Percentiles rank a stretch among this genome's conserved stretches.
These are phyloP conservation scores for Fusarium palustre DNA, from an alignment of 2,329 filamentous ascomycete genomes.

Conservation along the genomic window DNA sequence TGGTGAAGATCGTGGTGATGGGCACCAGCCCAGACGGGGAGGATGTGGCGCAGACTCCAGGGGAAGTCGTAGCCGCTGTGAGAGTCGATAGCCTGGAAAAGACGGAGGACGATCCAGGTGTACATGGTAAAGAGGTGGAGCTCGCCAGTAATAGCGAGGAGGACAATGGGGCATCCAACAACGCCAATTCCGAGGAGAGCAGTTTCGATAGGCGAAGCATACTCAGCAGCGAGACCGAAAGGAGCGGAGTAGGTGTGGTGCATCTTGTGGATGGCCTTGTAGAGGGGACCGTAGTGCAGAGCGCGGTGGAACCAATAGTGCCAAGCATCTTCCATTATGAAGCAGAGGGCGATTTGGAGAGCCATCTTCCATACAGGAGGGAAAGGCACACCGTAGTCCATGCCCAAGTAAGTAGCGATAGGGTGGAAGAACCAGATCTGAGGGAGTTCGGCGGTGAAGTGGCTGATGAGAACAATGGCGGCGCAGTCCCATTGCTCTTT, in stretches of 20 bases:
- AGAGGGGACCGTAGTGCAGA: conserved; percentile 94
- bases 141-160: conserved; percentile 84
- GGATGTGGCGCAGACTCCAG: conserved; percentile 93
- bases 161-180: conserved; percentile 83
- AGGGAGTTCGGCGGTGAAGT: conserved; percentile 97
- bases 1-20: conserved; percentile 98
- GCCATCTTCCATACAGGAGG: conserved; percentile 87
- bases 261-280: conserved; percentile 98
- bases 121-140: conserved; percentile 99
- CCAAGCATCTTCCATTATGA: conserved; percentile 96
- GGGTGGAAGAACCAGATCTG: conserved; percentile 99
- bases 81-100: conserved; percentile 98
- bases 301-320: conserved; percentile 97
- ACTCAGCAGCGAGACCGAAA: conserved; percentile 96
- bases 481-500: conserved; percentile 97
- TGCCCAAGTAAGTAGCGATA: conserved; percentile 90
- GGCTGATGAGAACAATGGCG: conserved; percentile 88
- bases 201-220: conserved; percentile 96
- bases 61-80: conserved; percentile 99
- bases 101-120: conserved; percentile 88
- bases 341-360: conserved; percentile 92
- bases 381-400: conserved; percentile 90
- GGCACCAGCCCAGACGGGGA: conserved; percentile 98
- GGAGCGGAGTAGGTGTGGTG: conserved; percentile 99
- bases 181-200: conserved; percentile 93